Evolutionary conservation across 495 filamentous ascomycete genomes (phyloP).

Genomic region (Massariosphaeria phaeospora): DNA sequence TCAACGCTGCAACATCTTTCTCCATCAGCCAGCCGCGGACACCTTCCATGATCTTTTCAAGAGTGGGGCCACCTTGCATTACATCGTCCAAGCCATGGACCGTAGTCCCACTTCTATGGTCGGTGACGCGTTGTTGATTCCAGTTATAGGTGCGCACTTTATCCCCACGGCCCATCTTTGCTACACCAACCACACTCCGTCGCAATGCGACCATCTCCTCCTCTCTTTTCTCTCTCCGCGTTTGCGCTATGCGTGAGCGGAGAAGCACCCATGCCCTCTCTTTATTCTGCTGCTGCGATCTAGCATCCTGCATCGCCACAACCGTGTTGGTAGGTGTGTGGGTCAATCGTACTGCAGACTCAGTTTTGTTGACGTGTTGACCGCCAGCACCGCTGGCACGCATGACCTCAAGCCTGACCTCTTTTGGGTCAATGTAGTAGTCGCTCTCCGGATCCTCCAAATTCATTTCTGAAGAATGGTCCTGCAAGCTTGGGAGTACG

Average conservation of each 20-base stretch:
- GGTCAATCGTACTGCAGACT: slow-evolving; percentile 88
- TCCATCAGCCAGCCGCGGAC: slow-evolving; percentile 74
- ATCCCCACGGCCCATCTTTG: slow-evolving; percentile 78
- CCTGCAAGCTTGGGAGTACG: slow-evolving; percentile 81
- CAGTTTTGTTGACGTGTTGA: slow-evolving; percentile 97
- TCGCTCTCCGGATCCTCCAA: slow-evolving; percentile 80
- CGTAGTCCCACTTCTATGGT: slow-evolving; percentile 81
- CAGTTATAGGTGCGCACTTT: slow-evolving; percentile 97
- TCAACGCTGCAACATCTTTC: slow-evolving; percentile 66
- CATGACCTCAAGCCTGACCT: slow-evolving; percentile 87
- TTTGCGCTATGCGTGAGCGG: slow-evolving; percentile 75
- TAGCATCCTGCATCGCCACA: slow-evolving; percentile 85
- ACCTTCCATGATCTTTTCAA: slow-evolving; percentile 77
- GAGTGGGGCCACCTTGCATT: slow-evolving; percentile 48
- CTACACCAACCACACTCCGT: slow-evolving; percentile 69
- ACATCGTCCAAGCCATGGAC: slow-evolving; percentile 79
- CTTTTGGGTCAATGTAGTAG: slow-evolving; percentile 80
- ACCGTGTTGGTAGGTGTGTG: slow-evolving; percentile 82
- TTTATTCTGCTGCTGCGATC: slow-evolving; percentile 87
- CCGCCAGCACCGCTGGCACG: slow-evolving; percentile 86
- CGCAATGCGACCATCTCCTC: slow-evolving; percentile 69
- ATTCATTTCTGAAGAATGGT: slow-evolving; percentile 52
- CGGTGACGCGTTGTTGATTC: slow-evolving; percentile 85
- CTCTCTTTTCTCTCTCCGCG: slow-evolving; percentile 75
- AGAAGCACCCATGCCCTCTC: slow-evolving; percentile 80